A percentile compares a stretch with the other conserved stretches of the same genome.
Evolutionary conservation across 352 stramenopile genomes (phyloP).

Genomic region (Pythium insidiosum): DNA sequence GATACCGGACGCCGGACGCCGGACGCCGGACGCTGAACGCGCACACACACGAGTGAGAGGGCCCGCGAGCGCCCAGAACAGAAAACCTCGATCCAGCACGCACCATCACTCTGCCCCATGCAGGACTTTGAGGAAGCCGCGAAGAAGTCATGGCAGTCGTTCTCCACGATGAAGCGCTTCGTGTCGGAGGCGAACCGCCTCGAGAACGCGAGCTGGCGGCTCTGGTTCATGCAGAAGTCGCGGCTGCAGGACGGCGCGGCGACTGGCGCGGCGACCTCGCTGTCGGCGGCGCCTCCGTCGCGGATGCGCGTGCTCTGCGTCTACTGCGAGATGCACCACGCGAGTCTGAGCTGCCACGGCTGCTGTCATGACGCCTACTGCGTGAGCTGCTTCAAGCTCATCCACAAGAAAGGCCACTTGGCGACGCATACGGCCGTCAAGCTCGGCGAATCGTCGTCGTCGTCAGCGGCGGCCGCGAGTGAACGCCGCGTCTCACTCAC

Average conservation of each 20-base stretch:
- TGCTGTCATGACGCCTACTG: conserved; percentile 85
- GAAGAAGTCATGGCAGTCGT: conserved; percentile 84
- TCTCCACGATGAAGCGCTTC: conserved; percentile 84
- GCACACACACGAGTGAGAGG: too few relatives aligned
- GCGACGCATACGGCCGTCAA: conserved; percentile 74
- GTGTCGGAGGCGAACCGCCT: conserved; percentile 70
- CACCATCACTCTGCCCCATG: too few relatives aligned
- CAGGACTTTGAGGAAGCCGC: conserved; percentile 52
- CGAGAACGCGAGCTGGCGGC: conserved; percentile 78
- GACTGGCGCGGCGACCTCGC: neutral
- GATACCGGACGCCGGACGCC: too few relatives aligned
- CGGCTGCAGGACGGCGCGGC: conserved; percentile 7
- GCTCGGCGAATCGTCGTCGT: conserved; percentile 18
- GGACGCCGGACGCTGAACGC: too few relatives aligned
- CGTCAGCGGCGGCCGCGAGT: too few relatives aligned
- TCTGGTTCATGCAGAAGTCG: conserved; percentile 68
- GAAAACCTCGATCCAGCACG: too few relatives aligned
- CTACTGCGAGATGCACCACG: conserved; percentile 70
- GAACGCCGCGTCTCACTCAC: too few relatives aligned
- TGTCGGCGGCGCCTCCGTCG: neutral
- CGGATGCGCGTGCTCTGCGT: conserved; percentile 30
- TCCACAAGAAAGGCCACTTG: conserved; percentile 81
- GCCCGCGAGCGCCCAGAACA: too few relatives aligned
- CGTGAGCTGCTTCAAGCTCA: conserved; percentile 82
- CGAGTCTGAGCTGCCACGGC: conserved; percentile 69